Base-by-base conservation (phyloP, 2,329 filamentous ascomycete genomes). In the Cucurbitaria berberidis region DNA sequence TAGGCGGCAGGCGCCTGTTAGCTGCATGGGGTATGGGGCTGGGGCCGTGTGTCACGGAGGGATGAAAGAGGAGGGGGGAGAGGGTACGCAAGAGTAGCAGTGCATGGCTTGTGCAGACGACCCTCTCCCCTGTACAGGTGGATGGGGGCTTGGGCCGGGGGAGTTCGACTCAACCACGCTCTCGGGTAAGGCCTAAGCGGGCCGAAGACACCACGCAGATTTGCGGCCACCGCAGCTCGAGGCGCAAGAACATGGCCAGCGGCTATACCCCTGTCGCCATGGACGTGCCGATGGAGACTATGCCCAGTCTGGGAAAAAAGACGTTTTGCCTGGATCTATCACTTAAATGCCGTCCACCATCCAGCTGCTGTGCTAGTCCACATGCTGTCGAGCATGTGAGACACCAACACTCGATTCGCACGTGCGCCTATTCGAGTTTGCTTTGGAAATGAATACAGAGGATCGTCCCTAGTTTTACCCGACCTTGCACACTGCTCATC, bases 1-100 rank as follows among this genome's bases (percentile, higher is more conserved):
- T 57, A 51, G 58, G 63, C 64, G 64, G 70, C 66, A 69, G 60
- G 72, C 71, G 71, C 62, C 65, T 73, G 67, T 71, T 71, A 66
- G 65, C 59, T 63, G 56, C 60, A 66, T 63, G 57, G 58, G 61
- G 56, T 60, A 66, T 63, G 57, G 59, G 61, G 60, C 55, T 58
- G 51, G 57, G 64, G 64, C 62, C 65, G 59, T 73, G 64, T 68
- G 55, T 60, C 57, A 59, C 56, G 61, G 59, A 65, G 59, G 63
- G 51, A 52, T 48, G 45, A 51, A 57, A 57, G 51, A 39, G 36
- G 36, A 39, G 36, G 57, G 52, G 57, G 36, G 24, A 21, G 57
- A 51, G 57, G 54, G 49, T 51, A 55, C 57, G 51, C 56, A 62
- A 55, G 48, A 51, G 45, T 42, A 41, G 48, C 48, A 59, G 48